Percentiles rank a stretch among this genome's conserved stretches.
These are phyloP conservation scores for Logfia minima DNA, from an alignment of 129 eudicot species.

Conservation along the genomic window DNA sequence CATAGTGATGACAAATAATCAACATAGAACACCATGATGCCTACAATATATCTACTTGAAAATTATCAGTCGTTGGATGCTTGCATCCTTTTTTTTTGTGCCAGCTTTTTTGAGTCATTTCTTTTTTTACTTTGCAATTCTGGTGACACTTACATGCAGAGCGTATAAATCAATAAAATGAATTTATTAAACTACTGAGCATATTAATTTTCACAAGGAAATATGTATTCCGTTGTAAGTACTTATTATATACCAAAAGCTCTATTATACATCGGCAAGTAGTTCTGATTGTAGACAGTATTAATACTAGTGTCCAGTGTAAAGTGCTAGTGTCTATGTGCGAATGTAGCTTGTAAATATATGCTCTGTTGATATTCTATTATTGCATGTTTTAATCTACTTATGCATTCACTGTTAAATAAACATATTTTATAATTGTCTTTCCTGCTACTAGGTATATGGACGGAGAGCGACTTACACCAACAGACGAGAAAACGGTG, in stretches of 20 bases:
- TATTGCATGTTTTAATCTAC: neutral
- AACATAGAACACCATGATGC: neutral
- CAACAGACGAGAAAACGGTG: constrained; percentile 65
- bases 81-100: neutral
- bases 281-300: neutral
- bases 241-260: neutral
- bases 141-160: neutral
- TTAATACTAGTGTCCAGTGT: neutral
- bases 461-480: constrained; percentile 79
- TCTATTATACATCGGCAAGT: neutral
- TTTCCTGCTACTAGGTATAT: constrained; percentile 50
- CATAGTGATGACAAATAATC: neutral
- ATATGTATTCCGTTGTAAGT: neutral
- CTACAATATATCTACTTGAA: neutral
- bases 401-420: neutral
- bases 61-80: neutral
- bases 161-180: neutral
- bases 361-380: neutral
- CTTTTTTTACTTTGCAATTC: neutral
- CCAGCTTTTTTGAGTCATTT: no score
- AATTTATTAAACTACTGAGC: neutral
- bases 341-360: neutral
- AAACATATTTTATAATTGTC: neutral
- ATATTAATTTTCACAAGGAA: neutral
- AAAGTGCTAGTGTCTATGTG: neutral